These are phyloP conservation scores for Xylariaceae sp. DNA, from an alignment of 2,329 filamentous ascomycete genomes.

Conservation along the genomic window DNA sequence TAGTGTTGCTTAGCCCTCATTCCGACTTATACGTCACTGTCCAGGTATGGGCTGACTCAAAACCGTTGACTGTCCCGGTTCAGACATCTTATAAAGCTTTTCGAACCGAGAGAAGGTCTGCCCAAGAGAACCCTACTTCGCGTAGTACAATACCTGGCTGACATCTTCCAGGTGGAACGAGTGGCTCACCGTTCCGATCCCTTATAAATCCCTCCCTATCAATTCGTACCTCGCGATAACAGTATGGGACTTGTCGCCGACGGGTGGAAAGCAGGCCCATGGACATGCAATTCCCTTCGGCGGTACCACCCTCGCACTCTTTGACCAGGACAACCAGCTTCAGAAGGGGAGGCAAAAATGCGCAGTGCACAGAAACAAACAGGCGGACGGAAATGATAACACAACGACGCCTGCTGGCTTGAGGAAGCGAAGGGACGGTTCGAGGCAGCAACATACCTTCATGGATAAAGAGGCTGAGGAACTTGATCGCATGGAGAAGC, in stretches of 20 bases:
- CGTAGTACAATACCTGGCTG: conserved; percentile 7
- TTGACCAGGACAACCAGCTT: conserved; percentile 85
- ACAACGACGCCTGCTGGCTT: conserved; percentile 72
- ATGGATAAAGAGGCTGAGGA: conserved; percentile 75
- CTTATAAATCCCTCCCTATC: conserved; percentile 75
- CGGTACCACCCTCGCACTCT: conserved; percentile 87
- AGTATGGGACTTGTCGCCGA: conserved; percentile 87
- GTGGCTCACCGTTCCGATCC: conserved; percentile 85
- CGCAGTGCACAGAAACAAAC: conserved; percentile 72
- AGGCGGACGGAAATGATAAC: conserved; percentile 79
- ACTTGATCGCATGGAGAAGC: conserved; percentile 78
- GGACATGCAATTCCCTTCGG: conserved; percentile 87
- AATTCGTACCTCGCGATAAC: conserved; percentile 88
- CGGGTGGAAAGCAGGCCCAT: conserved; percentile 63
- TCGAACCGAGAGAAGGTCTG: conserved; percentile 62
- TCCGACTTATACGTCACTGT: conserved; percentile 92
- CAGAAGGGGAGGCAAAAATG: conserved; percentile 93
- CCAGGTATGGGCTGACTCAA: conserved; percentile 94
- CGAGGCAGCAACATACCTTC: conserved; percentile 43
- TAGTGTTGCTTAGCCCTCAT: conserved; percentile 49
- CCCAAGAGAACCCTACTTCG: neutral
- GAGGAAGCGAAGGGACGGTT: conserved; percentile 47
- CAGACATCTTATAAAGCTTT: conserved; percentile 94
- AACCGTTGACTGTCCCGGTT: conserved; percentile 84
- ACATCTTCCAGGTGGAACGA: conserved; percentile 72